A percentile compares a stretch with the other conserved stretches of the same genome.
These are phyloP conservation scores for Neurospora sublineolata DNA, from an alignment of 495 filamentous ascomycete genomes.

Conservation along the genomic window DNA sequence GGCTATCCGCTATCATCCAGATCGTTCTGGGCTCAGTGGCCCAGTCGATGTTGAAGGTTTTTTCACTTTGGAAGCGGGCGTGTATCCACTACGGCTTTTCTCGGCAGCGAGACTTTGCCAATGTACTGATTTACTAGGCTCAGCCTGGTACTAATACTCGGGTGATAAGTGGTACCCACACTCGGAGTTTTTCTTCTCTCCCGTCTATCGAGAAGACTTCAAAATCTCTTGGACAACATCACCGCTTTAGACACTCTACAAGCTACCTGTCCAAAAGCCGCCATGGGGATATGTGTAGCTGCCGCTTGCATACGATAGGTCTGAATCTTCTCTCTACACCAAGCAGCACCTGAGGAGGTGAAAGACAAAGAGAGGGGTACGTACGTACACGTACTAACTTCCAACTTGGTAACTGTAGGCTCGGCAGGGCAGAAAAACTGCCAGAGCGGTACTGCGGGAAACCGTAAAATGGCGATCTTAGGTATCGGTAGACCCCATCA, in stretches of 20 bases:
- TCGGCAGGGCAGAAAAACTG: not conserved
- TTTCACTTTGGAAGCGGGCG: not conserved
- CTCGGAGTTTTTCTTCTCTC: not conserved
- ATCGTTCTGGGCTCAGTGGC: not conserved
- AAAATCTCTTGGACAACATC: not conserved
- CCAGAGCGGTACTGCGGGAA: not conserved
- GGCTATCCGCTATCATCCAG: not conserved
- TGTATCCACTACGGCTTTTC: not conserved
- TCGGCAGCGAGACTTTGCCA: not conserved
- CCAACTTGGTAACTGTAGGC: not conserved
- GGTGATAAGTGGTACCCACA: not conserved
- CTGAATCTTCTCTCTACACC: not conserved
- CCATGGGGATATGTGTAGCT: not conserved
- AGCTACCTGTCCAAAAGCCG: not conserved
- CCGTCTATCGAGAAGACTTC: not conserved
- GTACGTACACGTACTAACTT: not conserved
- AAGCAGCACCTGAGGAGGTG: not conserved
- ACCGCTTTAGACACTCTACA: not conserved
- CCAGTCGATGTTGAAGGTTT: not conserved
- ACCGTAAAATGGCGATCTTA: not conserved
- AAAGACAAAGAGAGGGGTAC: not conserved
- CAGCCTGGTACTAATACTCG: not conserved
- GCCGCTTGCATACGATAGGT: not conserved
- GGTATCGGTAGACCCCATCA: not conserved
- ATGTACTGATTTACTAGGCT: not conserved